Conservation (phyloP, 306 rosid species). For the Argentina anserina region DNA sequence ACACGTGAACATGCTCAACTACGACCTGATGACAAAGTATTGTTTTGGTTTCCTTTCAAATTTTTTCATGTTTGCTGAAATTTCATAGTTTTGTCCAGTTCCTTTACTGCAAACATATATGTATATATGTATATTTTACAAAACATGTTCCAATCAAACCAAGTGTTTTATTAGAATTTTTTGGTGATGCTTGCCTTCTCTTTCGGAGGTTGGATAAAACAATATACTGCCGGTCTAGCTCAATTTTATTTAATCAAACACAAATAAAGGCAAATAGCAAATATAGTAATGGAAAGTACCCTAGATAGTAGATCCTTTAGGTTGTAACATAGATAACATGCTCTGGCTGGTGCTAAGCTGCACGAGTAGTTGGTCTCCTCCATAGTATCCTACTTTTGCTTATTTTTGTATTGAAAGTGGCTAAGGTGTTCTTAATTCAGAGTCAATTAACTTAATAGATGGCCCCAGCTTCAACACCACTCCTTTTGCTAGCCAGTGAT, state of each 20-base stretch:
- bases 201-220: neutral
- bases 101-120: neutral
- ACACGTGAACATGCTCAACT: constrained; percentile 93
- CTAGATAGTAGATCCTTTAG: neutral
- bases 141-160: neutral
- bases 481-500: neutral
- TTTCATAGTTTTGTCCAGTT: neutral
- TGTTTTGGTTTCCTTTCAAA: constrained; percentile 15
- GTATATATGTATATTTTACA: neutral
- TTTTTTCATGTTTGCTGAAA: constrained; percentile 19
- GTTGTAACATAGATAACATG: neutral
- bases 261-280: neutral
- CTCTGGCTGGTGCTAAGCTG: neutral
- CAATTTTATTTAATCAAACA: neutral
- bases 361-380: neutral
- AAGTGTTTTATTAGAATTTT: neutral
- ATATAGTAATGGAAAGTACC: neutral
- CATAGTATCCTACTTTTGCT: neutral
- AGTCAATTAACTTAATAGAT: neutral
- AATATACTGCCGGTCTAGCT: neutral
- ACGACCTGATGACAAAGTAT: constrained; percentile 82
- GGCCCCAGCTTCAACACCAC: neutral
- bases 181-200: neutral
- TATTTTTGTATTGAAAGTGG: neutral
- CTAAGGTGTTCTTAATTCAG: neutral